These are phyloP conservation scores for Pharnaceum exiguum DNA, from an alignment of 148 eudicot species.

Conservation along the genomic window DNA sequence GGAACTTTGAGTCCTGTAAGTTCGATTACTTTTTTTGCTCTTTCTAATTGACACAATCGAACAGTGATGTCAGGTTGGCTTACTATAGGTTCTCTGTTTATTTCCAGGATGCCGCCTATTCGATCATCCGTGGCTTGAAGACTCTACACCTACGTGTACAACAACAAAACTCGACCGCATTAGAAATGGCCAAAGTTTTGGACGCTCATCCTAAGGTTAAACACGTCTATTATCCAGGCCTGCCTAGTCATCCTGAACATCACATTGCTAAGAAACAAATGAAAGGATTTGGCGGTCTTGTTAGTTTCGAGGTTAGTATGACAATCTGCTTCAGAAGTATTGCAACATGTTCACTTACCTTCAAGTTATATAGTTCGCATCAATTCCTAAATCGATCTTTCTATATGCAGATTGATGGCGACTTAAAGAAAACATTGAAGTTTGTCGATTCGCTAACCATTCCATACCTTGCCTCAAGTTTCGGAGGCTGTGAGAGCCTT, in stretches of 20 bases:
- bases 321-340: too few relatives aligned
- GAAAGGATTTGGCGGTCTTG: not conserved
- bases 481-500: conserved; percentile 7
- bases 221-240: not conserved
- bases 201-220: conserved; percentile 1
- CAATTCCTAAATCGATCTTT: too few relatives aligned
- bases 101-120: conserved; percentile 5
- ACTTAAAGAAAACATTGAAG: not conserved
- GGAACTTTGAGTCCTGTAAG: conserved; percentile 4
- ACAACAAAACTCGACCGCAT: not conserved
- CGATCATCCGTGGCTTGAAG: not conserved
- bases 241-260: conserved; percentile 1
- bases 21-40: too few relatives aligned
- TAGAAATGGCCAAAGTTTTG: not conserved
- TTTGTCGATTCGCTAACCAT: not conserved
- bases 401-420: too few relatives aligned
- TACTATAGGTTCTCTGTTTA: too few relatives aligned
- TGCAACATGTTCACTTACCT: too few relatives aligned
- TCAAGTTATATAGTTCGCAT: too few relatives aligned
- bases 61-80: too few relatives aligned
- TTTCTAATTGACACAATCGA: too few relatives aligned
- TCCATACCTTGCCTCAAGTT: not conserved
- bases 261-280: conserved; percentile 4
- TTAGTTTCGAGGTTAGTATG: conserved; percentile 1
- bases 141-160: conserved; percentile 1